Base-by-base conservation (phyloP, 352 stramenopile genomes). In the Peronospora destructor region DNA sequence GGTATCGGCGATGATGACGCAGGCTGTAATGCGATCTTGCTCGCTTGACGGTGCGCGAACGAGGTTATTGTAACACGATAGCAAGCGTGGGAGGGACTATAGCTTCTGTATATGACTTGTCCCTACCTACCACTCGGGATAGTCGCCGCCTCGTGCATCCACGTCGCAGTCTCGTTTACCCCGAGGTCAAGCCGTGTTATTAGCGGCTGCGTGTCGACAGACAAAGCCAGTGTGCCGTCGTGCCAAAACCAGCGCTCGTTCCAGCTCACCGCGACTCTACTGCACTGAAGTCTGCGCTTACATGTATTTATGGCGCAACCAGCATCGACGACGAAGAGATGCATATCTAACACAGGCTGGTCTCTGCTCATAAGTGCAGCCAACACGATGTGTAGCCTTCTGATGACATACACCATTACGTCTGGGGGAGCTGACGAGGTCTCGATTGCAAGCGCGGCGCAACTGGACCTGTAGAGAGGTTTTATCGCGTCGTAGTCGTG, bases 391-490 rank as follows among this genome's bases (percentile, higher is more conserved):
- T 59, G 49, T 28, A 49, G 34, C 25, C 49, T 47, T 53, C 48
- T 58, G 48, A 35, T 49, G 43, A 58, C 48, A 44, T 66, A 17
- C 11, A 28, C 36, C 52, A 51, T 66, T 66, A 66, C 25, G 52
- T 19, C 32, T 53, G 32, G 47, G 35, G 36, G 29, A 53, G 45
- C 41, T 21, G 32, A 49, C 23, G 13, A 29, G 38, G 43, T 45
- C 52, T 54, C 40, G 36, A 38, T 36, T 50, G 56, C 40, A 45
- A 40, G 46, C 52, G 23, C 23, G 23, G 4, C 23, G 4, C 23
- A 66, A 52, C 46, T 58, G 57, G 45, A 25, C 17, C 32, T n/a
- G 35, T 30, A 61, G 44, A 21, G 14, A 49, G 11, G 39, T 26
- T 44, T 59, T 49, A 59, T 56, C 25, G n/a, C 39, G 34, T 64